Evolutionary conservation across 192 early-diverging fungal genomes (phyloP).

Genomic region (Rhizophagus sp.): DNA sequence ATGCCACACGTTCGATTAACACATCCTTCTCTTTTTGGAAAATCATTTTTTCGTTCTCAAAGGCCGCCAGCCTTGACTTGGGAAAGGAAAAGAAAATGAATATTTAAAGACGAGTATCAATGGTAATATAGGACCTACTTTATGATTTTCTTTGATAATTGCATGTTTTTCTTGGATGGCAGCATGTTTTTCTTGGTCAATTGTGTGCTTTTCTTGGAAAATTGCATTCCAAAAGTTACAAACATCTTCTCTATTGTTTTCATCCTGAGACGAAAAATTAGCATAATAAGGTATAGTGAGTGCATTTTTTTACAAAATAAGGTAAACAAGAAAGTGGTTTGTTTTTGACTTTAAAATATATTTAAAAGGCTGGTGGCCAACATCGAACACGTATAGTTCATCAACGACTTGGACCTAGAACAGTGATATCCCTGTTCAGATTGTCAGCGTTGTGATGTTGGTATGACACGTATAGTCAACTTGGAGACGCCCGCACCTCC

Average conservation of each 20-base stretch:
- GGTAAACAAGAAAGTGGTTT: background rate
- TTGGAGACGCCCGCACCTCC: background rate
- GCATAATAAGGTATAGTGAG: too few species aligned
- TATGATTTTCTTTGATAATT: too few species aligned
- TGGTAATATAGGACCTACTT: background rate
- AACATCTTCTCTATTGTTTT: background rate
- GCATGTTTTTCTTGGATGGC: too few species aligned
- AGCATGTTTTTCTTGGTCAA: too few species aligned
- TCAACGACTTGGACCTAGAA: background rate
- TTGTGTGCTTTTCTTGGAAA: background rate
- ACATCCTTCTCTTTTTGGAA: conserved; percentile 7
- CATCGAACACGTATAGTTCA: background rate
- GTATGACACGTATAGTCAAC: conserved; percentile 17
- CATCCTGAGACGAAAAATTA: conserved; percentile 13
- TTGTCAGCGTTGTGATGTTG: background rate
- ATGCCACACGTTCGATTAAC: background rate
- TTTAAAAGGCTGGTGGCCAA: background rate
- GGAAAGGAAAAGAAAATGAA: conserved; percentile 7
- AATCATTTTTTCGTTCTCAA: conserved; percentile 11
- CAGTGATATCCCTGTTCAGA: conserved; percentile 14
- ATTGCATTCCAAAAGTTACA: background rate
- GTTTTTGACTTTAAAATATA: background rate
- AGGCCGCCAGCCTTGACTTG: background rate
- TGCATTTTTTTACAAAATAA: too few species aligned
- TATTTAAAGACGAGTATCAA: conserved; percentile 6